Conservation (phyloP, 352 stramenopile species). For the Globisporangium camurandrum region DNA sequence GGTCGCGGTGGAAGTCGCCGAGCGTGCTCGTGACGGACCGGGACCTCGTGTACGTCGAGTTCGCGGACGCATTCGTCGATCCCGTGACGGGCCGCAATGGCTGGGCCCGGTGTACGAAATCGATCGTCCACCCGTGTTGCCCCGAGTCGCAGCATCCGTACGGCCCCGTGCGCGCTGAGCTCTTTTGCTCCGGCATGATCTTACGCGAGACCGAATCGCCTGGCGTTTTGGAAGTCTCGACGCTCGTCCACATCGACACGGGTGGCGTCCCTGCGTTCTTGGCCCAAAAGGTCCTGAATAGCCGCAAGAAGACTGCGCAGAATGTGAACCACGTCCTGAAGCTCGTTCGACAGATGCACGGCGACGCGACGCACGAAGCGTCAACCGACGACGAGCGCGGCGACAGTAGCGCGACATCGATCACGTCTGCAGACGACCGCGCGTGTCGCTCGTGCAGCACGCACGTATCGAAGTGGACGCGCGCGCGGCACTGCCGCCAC, state of each 20-base stretch:
- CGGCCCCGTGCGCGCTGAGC: slow-evolving; percentile 38
- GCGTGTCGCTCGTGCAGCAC: slow-evolving; percentile 46
- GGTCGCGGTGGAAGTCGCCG: slow-evolving; percentile 50
- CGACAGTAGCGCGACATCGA: no score
- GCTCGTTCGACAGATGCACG: slow-evolving; percentile 35
- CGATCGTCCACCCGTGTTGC: slow-evolving; percentile 51
- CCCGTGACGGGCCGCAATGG: slow-evolving; percentile 40
- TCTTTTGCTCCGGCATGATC: slow-evolving; percentile 51
- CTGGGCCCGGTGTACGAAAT: slow-evolving; percentile 61
- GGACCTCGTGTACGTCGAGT: slow-evolving; percentile 54
- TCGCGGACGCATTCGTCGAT: slow-evolving; percentile 66
- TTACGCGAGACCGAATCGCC: slow-evolving; percentile 46
- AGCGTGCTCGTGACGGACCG: slow-evolving; percentile 39
- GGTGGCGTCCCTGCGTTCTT: slow-evolving; percentile 37
- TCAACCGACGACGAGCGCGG: slow-evolving; percentile 10
- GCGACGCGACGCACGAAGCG: slow-evolving; percentile 7
- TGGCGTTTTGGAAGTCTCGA: slow-evolving; percentile 49
- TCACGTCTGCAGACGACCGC: slow-evolving; percentile 17
- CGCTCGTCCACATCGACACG: slow-evolving; percentile 46
- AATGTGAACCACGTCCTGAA: slow-evolving; percentile 61
- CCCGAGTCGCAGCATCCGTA: slow-evolving; percentile 50
- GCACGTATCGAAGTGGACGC: slow-evolving; percentile 56
- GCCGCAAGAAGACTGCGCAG: slow-evolving; percentile 36
- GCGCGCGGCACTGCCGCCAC: slow-evolving; percentile 49
- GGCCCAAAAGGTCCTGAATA: slow-evolving; percentile 32